phyloP scores from a whole-genome alignment of 2,329 filamentous ascomycete genomes.

The Aspergillus niger region DNA sequence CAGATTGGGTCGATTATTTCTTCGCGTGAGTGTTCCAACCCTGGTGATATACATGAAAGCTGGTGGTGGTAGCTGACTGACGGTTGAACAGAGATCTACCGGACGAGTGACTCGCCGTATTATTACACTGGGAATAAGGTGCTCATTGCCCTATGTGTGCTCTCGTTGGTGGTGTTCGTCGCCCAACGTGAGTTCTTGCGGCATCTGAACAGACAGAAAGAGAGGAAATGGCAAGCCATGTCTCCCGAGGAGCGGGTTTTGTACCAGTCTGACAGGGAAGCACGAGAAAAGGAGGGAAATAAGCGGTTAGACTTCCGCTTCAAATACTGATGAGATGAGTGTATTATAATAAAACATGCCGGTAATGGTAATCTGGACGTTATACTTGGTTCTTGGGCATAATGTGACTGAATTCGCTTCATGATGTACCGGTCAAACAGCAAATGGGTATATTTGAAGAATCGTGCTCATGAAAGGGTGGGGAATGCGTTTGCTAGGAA shows the following conservation, averaged over 20 bases:
- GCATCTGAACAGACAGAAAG: slow-evolving; percentile 54
- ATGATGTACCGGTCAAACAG: neutral
- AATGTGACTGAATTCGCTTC: neutral
- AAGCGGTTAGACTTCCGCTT: slow-evolving; percentile 57
- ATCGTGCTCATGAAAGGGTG: neutral
- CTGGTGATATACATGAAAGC: too few species aligned
- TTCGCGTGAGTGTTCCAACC: slow-evolving; percentile 26
- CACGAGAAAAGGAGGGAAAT: slow-evolving; percentile 52
- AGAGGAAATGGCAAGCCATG: slow-evolving; percentile 51
- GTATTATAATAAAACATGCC: neutral
- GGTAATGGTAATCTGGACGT: neutral
- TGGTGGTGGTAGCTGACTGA: neutral
- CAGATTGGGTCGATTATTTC: slow-evolving; percentile 33
- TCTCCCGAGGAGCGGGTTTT: slow-evolving; percentile 46
- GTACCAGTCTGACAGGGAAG: slow-evolving; percentile 51
- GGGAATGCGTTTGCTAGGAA: neutral
- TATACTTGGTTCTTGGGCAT: neutral
- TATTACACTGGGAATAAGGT: slow-evolving; percentile 59
- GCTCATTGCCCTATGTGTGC: slow-evolving; percentile 53
- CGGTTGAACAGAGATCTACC: slow-evolving; percentile 49
- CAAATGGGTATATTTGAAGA: neutral
- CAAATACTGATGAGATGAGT: slow-evolving; percentile 39
- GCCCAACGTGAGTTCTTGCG: slow-evolving; percentile 50
- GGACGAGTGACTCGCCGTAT: slow-evolving; percentile 53
- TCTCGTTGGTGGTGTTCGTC: slow-evolving; percentile 52